These are phyloP conservation scores for Gonium pectorale DNA, from an alignment of 139 green algal genomes.

Conservation along the genomic window DNA sequence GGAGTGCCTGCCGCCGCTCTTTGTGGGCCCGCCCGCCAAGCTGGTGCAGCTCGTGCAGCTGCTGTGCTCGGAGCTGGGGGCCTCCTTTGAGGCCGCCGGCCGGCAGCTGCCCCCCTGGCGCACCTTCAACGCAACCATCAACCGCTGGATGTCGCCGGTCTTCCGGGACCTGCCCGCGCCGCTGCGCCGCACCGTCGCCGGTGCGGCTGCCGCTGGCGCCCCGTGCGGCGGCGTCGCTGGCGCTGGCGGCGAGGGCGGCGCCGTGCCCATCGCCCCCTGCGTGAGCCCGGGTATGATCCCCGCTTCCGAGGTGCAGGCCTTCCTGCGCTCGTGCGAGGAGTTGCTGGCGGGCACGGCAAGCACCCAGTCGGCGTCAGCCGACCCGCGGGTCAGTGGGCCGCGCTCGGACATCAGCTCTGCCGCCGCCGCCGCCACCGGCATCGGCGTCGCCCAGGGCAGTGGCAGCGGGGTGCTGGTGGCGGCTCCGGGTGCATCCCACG, in stretches of 20 bases:
- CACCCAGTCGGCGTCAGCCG: neutral
- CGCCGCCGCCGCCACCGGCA: too few relatives aligned
- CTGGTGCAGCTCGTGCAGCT: conserved; percentile 61
- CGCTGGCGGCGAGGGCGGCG: neutral
- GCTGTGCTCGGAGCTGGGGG: conserved; percentile 54
- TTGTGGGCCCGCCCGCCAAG: conserved; percentile 56
- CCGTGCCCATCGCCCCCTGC: too few relatives aligned
- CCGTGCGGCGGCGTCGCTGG: neutral
- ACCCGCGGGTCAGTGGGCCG: too few relatives aligned
- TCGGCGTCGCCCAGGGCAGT: too few relatives aligned
- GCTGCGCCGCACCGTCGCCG: neutral
- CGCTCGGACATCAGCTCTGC: too few relatives aligned
- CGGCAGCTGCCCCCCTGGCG: conserved; percentile 59
- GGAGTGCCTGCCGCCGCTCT: conserved; percentile 56
- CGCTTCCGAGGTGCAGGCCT: conserved; percentile 11
- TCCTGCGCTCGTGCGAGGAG: conserved; percentile 10
- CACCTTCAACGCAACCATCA: conserved; percentile 47
- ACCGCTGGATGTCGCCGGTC: conserved; percentile 55
- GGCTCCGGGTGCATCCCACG: too few relatives aligned
- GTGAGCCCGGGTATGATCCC: conserved; percentile 16
- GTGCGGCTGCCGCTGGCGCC: neutral
- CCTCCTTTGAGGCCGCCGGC: conserved; percentile 35
- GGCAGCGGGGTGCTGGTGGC: too few relatives aligned
- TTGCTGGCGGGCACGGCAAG: conserved; percentile 1
- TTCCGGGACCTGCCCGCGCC: conserved; percentile 56